Percentiles rank a stretch among this genome's conserved stretches.
phyloP scores from a whole-genome alignment of 148 eudicot species.

The Chenopodium berlandieri region DNA sequence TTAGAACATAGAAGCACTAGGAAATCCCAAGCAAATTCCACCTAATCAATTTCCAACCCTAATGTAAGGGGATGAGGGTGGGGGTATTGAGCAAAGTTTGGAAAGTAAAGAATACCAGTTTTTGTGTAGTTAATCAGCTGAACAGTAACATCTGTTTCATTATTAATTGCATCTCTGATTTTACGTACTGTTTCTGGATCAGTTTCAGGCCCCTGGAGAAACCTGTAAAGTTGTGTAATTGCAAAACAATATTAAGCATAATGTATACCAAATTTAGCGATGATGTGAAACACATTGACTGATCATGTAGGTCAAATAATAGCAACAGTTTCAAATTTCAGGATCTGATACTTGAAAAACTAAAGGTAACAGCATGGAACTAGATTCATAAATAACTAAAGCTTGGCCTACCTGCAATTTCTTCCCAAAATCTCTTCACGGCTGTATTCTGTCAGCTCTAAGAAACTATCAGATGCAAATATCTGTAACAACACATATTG shows the following conservation, averaged over 20 bases:
- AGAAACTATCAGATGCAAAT: conserved; percentile 99
- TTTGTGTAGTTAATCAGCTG: conserved; percentile 98
- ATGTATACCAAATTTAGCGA: not conserved
- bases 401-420: conserved; percentile 72
- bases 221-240: conserved; percentile 39
- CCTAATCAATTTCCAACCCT: too few species aligned
- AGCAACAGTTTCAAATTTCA: not conserved
- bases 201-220: conserved; percentile 99
- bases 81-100: not conserved
- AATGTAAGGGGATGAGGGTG: not conserved
- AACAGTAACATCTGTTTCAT: conserved; percentile 82
- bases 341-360: not conserved
- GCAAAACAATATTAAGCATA: not conserved
- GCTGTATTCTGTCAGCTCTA: conserved; percentile 96
- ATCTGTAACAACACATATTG: conserved; percentile 43
- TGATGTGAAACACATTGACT: not conserved
- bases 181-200: conserved; percentile 88
- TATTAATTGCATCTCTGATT: conserved; percentile 82
- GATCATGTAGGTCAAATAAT: not conserved
- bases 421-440: conserved; percentile 98
- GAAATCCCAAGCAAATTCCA: not conserved
- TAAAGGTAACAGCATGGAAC: too few species aligned
- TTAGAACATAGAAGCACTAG: not conserved
- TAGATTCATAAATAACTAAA: not conserved
- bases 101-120: conserved; percentile 49